Percentiles rank a stretch among this genome's conserved stretches.
Conservation (phyloP, 768 basidiomycete genomes). For the Hericium alpestre region DNA sequence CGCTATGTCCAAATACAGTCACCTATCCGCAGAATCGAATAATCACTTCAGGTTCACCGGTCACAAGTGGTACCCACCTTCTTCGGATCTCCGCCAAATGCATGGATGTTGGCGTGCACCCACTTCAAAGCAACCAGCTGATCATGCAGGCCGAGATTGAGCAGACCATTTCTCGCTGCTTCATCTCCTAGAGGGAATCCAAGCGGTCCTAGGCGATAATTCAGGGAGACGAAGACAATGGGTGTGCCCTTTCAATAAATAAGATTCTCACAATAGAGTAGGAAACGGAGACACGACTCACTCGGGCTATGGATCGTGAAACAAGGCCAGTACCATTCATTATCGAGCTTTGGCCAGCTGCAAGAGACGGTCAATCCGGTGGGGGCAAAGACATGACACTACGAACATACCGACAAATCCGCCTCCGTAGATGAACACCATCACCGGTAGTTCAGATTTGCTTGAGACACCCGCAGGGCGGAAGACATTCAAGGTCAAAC, state of each 20-base stretch:
- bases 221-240: slow-evolving; percentile 37
- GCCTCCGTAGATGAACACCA: neutral
- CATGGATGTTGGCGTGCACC: slow-evolving; percentile 20
- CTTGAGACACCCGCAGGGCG: neutral
- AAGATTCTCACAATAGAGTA: neutral
- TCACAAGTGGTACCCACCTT: slow-evolving; percentile 5
- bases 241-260: neutral
- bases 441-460: neutral
- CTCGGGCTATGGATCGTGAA: neutral
- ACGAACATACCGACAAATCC: neutral
- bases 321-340: neutral
- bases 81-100: slow-evolving; percentile 21
- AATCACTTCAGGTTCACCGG: neutral
- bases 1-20: slow-evolving; percentile 29
- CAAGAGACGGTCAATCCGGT: neutral
- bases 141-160: slow-evolving; percentile 39
- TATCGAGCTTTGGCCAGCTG: neutral
- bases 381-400: neutral
- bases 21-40: slow-evolving; percentile 15
- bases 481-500: neutral
- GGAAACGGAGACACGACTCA: neutral
- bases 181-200: slow-evolving; percentile 36
- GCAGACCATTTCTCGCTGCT: slow-evolving; percentile 25
- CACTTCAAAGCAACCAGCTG: slow-evolving; percentile 23
- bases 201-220: slow-evolving; percentile 40